phyloP scores from a whole-genome alignment of 2,329 filamentous ascomycete genomes.

The Cyanodermella asteris region DNA sequence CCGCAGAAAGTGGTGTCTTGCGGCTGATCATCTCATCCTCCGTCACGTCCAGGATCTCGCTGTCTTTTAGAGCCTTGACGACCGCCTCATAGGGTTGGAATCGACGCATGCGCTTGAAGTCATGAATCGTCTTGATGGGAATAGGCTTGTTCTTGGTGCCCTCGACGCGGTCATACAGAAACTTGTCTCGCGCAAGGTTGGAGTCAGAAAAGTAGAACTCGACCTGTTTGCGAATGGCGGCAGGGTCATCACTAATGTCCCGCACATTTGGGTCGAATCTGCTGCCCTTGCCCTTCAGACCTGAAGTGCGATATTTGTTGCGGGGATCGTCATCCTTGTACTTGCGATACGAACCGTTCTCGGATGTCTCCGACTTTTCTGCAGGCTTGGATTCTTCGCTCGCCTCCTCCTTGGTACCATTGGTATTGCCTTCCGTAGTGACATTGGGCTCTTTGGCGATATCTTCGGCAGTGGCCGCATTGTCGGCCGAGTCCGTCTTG shows the following conservation, averaged over 20 bases:
- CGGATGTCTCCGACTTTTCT: no score
- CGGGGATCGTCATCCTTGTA: slow-evolving; percentile 2
- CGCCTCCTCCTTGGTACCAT: background rate
- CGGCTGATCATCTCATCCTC: slow-evolving; percentile 57
- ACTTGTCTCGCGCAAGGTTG: slow-evolving; percentile 75
- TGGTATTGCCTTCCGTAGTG: background rate
- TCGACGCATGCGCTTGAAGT: slow-evolving; percentile 86
- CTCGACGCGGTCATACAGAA: slow-evolving; percentile 56
- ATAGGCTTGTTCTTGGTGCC: slow-evolving; percentile 68
- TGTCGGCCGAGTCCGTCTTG: background rate
- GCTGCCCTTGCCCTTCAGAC: slow-evolving; percentile 1
- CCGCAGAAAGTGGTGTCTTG: slow-evolving; percentile 44
- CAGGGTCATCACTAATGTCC: slow-evolving; percentile 42
- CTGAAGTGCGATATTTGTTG: slow-evolving; percentile 1
- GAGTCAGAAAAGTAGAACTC: slow-evolving; percentile 92
- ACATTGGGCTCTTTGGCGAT: slow-evolving; percentile 1
- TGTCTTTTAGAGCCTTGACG: slow-evolving; percentile 61
- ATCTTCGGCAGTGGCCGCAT: background rate
- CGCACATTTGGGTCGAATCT: slow-evolving; percentile 2
- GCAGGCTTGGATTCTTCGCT: background rate
- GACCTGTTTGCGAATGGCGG: slow-evolving; percentile 68
- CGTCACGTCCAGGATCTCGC: slow-evolving; percentile 47
- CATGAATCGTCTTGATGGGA: slow-evolving; percentile 52
- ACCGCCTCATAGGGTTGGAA: slow-evolving; percentile 78
- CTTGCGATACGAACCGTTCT: slow-evolving; percentile 5